Percentiles rank a stretch among this genome's conserved stretches.
phyloP scores from a whole-genome alignment of 2,329 filamentous ascomycete genomes.

The Clonostachys sp. region DNA sequence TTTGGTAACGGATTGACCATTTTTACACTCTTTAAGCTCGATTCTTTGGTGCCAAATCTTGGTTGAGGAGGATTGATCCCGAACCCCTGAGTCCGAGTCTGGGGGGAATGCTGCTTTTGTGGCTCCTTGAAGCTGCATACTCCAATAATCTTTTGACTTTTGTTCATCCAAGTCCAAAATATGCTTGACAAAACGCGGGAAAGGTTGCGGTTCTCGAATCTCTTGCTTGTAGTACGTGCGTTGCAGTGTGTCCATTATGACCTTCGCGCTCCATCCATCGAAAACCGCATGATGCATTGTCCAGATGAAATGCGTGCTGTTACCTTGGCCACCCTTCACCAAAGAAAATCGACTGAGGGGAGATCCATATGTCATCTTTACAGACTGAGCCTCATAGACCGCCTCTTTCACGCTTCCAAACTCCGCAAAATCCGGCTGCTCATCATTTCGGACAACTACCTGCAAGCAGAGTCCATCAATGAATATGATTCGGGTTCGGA shows the following conservation, averaged over 20 bases:
- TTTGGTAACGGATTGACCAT: slow-evolving; percentile 5
- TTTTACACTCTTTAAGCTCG: background rate
- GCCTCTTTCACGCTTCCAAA: background rate
- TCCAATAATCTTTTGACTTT: background rate
- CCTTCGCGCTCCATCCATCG: slow-evolving; percentile 10
- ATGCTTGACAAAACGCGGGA: slow-evolving; percentile 35
- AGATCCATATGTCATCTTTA: slow-evolving; percentile 4
- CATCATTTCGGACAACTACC: background rate
- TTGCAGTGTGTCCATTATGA: background rate
- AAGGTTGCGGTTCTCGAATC: slow-evolving; percentile 7
- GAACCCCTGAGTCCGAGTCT: background rate
- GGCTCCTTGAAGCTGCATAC: slow-evolving; percentile 1
- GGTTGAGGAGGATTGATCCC: background rate
- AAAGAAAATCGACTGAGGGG: slow-evolving; percentile 3
- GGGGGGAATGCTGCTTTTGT: slow-evolving; percentile 4
- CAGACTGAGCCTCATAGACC: background rate
- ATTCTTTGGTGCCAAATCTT: background rate
- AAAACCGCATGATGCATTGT: slow-evolving; percentile 14
- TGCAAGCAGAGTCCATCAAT: background rate
- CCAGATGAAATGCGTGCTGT: slow-evolving; percentile 7
- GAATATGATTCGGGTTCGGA: slow-evolving; percentile 6
- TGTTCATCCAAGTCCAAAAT: slow-evolving; percentile 21
- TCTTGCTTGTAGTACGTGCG: slow-evolving; percentile 1
- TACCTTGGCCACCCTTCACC: background rate
- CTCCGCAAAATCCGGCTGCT: background rate